Conservation (phyloP, 2,329 filamentous ascomycete genomes). For the Domatiomyces globalis region DNA sequence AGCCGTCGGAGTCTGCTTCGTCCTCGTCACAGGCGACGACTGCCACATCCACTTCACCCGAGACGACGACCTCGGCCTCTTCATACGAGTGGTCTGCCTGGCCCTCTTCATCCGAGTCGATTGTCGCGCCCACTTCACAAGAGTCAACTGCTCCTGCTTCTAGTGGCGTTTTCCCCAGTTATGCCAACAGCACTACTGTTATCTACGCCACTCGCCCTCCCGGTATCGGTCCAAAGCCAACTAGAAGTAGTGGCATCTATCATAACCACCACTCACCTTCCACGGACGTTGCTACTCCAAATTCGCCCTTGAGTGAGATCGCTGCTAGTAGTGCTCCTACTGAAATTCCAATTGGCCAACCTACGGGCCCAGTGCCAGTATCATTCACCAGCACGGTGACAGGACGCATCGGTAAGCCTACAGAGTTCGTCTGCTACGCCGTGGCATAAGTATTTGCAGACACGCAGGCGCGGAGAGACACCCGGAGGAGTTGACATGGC, state of each 20-base stretch:
- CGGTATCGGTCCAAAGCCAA: neutral
- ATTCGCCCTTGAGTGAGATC: neutral
- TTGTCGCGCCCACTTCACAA: neutral
- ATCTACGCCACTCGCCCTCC: neutral
- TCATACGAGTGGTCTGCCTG: no score
- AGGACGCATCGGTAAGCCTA: constrained; percentile 12
- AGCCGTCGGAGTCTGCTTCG: neutral
- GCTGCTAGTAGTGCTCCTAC: neutral
- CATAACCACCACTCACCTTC: neutral
- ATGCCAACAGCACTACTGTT: neutral
- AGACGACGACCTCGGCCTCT: no score
- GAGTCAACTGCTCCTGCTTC: neutral
- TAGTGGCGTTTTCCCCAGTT: neutral
- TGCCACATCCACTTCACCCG: neutral
- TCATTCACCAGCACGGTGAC: constrained; percentile 14
- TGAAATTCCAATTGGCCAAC: neutral
- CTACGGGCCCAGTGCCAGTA: neutral
- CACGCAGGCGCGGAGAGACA: neutral
- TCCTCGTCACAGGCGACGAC: neutral
- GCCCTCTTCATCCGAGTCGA: neutral
- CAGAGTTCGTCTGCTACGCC: constrained; percentile 11
- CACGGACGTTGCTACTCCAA: neutral
- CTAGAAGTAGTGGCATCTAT: neutral
- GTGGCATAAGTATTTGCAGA: constrained; percentile 3
- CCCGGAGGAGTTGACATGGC: no score